Percentiles rank a stretch among this genome's conserved stretches.
phyloP scores from a whole-genome alignment of 495 filamentous ascomycete genomes.

The Extremus antarcticus region DNA sequence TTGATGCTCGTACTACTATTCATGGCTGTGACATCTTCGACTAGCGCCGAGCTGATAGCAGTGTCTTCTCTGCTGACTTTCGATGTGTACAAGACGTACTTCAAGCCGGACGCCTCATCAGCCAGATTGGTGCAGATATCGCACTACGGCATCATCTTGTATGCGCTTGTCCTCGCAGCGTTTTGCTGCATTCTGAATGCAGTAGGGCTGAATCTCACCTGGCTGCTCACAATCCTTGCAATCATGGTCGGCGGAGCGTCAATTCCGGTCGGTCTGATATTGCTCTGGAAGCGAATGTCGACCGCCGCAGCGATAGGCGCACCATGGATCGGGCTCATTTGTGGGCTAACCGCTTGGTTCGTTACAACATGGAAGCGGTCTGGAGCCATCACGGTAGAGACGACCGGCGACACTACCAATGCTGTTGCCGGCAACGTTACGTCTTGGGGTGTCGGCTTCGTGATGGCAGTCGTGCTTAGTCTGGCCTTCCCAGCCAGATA shows the following conservation, averaged over 20 bases:
- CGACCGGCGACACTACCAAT: slow-evolving; percentile 31
- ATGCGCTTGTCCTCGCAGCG: slow-evolving; percentile 25
- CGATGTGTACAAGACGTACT: slow-evolving; percentile 58
- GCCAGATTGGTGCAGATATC: slow-evolving; percentile 76
- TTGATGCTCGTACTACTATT: slow-evolving; percentile 80
- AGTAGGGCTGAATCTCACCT: slow-evolving; percentile 36
- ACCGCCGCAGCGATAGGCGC: slow-evolving; percentile 27
- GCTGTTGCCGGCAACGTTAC: slow-evolving; percentile 34
- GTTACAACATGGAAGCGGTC: slow-evolving; percentile 28
- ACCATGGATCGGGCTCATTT: slow-evolving; percentile 28
- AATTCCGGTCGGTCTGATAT: slow-evolving; percentile 32
- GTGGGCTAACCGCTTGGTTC: slow-evolving; percentile 31
- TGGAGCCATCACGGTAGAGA: slow-evolving; percentile 27
- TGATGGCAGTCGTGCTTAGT: slow-evolving; percentile 29
- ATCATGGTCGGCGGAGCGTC: slow-evolving; percentile 37
- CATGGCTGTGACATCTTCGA: slow-evolving; percentile 90
- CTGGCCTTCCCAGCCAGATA: slow-evolving; percentile 29
- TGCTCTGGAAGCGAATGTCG: slow-evolving; percentile 33
- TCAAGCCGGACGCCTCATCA: slow-evolving; percentile 48
- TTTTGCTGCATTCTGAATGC: slow-evolving; percentile 38
- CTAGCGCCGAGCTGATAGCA: slow-evolving; percentile 81
- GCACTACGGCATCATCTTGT: slow-evolving; percentile 41
- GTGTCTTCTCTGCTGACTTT: slow-evolving; percentile 91
- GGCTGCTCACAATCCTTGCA: slow-evolving; percentile 38
- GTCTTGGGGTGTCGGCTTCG: slow-evolving; percentile 27